phyloP scores from a whole-genome alignment of 148 eudicot species.

The Rhododendron mucronatum region DNA sequence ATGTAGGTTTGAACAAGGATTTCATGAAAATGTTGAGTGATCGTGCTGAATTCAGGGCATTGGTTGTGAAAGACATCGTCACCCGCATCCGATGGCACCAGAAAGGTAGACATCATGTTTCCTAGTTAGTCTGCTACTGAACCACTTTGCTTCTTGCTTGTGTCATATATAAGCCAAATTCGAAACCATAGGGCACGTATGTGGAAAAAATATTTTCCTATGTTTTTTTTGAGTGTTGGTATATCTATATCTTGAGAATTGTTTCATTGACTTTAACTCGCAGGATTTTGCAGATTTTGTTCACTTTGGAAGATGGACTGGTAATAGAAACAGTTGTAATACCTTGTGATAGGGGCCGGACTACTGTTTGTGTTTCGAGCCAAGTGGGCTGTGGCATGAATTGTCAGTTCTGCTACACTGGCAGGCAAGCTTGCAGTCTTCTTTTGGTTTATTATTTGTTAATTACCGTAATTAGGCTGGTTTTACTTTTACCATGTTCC shows the following conservation, averaged over 20 bases:
- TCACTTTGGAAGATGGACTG: conserved; percentile 81
- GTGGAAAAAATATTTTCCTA: background rate
- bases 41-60: conserved; percentile 64
- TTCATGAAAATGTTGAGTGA: conserved; percentile 58
- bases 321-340: conserved; percentile 92
- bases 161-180: background rate
- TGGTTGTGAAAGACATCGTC: conserved; percentile 61
- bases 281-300: conserved; percentile 95
- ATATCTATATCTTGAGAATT: conserved; percentile 26
- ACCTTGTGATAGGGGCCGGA: conserved; percentile 73
- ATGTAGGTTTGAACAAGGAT: conserved; percentile 76
- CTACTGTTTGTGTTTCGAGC: conserved; percentile 92
- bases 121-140: background rate
- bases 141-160: background rate
- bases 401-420: conserved; percentile 98
- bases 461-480: background rate
- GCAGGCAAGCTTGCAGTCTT: conserved; percentile 54
- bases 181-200: background rate
- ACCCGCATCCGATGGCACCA: conserved; percentile 95
- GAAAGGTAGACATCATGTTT: conserved; percentile 54
- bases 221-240: background rate
- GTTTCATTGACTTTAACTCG: conserved; percentile 64
- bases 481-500: background rate
- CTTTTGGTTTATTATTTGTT: background rate
- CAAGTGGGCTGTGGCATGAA: conserved; percentile 99